Base-by-base conservation (phyloP, 2,329 filamentous ascomycete species). In the Scedosporium apiospermum region DNA sequence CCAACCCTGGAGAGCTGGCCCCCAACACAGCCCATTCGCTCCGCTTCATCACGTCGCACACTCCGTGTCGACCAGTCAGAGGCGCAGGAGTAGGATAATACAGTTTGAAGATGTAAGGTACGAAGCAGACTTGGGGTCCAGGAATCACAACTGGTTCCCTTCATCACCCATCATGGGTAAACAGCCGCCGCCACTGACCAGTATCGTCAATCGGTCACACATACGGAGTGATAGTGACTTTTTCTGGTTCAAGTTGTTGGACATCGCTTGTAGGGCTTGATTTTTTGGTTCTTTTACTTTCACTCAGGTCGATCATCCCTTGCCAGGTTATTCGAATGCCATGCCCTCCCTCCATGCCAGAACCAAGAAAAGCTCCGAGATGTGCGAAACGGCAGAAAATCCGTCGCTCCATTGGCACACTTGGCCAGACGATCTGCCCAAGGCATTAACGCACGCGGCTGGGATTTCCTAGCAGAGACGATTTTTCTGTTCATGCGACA, bases 361-460 rank as follows among this genome's bases (percentile, higher is more conserved):
- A 57, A 55, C 27, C 21, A 49, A 61, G 34, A 61, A 61, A 61
- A 34, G 18, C 55, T 34, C 60, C 60, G 60, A 62, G 60, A 62
- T 62, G 60, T 62, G 60, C 60, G 44, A 62, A 57, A 57, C 60
- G 49, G 51, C 60, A 51, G 60, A 18, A 57, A 62, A 62, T 62
- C 60, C 44, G 21, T 21, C 51, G 23, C 46, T 51, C 51, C 3
- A 14, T 55, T 55, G 51, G 59, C 44, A 38, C 59, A 14, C 44
- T 21, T 16, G 44, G 27, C n/a, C 18, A 10, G 49, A 27, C 12
- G 60, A 61, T 61, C 60, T 23, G n/a, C 46, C 18, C 60, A 55
- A 61, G 49, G 60, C 60, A 61, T 61, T 27, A 61, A 61, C 34
- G 49, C 21, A 23, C 51, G 21, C 51, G 51, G 51, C 51, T 55